phyloP scores from a whole-genome alignment of 2,329 filamentous ascomycete species.

The Akanthomyces uredinophilus region DNA sequence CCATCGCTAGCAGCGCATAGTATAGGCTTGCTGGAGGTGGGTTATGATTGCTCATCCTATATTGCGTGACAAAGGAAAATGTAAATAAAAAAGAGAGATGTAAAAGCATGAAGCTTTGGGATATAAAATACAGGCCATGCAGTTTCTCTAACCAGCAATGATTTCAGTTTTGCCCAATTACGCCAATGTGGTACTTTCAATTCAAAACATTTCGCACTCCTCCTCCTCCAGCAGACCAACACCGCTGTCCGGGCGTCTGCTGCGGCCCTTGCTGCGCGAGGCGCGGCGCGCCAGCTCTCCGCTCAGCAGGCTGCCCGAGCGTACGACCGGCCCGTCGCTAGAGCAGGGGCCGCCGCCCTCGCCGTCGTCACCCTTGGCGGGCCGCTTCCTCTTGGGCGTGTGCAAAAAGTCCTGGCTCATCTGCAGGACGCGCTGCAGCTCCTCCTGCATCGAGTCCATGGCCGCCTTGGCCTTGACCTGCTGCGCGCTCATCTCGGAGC shows the following conservation, averaged over 20 bases:
- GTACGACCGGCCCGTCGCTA: slow-evolving; percentile 16
- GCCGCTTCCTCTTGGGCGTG: slow-evolving; percentile 23
- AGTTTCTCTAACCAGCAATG: neutral
- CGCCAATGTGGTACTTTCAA: neutral
- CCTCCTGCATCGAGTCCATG: slow-evolving; percentile 46
- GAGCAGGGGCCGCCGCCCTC: neutral
- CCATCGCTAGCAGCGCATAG: neutral
- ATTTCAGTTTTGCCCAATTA: neutral
- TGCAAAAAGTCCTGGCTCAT: slow-evolving; percentile 42
- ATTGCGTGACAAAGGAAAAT: neutral
- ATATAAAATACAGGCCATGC: slow-evolving; percentile 2
- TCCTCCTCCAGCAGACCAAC: slow-evolving; percentile 53
- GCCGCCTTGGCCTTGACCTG: slow-evolving; percentile 36
- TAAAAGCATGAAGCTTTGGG: neutral
- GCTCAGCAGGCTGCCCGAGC: slow-evolving; percentile 20
- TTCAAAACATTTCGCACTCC: slow-evolving; percentile 19
- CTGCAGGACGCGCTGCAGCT: slow-evolving; percentile 44
- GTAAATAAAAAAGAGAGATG: neutral
- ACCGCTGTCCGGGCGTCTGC: slow-evolving; percentile 47
- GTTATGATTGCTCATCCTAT: neutral
- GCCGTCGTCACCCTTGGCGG: neutral
- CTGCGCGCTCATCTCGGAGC: slow-evolving; percentile 33
- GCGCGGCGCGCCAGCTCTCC: slow-evolving; percentile 26
- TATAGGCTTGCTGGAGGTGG: neutral
- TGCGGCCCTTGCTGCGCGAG: slow-evolving; percentile 34